phyloP scores from a whole-genome alignment of 23 red algal species.

The Gracilaria gracilis region DNA sequence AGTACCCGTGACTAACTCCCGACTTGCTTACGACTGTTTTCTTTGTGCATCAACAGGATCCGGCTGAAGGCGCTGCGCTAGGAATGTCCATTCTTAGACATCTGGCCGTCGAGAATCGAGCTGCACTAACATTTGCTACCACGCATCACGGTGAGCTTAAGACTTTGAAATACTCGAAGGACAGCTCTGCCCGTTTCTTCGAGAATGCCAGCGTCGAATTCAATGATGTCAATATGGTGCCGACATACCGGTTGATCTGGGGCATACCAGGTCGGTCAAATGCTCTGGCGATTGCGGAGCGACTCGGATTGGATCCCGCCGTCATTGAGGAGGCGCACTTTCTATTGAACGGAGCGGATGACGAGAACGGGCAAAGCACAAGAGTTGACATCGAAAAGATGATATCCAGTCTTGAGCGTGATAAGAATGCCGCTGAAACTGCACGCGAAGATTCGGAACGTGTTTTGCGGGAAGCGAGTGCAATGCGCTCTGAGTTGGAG shows the following conservation, averaged over 20 bases:
- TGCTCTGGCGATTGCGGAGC: constrained; percentile 87
- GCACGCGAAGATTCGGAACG: constrained; percentile 56
- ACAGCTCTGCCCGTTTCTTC: constrained; percentile 55
- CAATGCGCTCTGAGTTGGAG: constrained; percentile 55
- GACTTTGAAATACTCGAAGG: constrained; percentile 82
- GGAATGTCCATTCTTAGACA: constrained; percentile 85
- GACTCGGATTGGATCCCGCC: constrained; percentile 63
- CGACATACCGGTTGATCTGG: constrained; percentile 96
- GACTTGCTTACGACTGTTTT: not conserved
- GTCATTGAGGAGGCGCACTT: constrained; percentile 73
- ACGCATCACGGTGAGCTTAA: constrained; percentile 99
- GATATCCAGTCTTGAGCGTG: constrained; percentile 72
- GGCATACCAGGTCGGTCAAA: constrained; percentile 94
- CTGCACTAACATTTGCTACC: constrained; percentile 87
- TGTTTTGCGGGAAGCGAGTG: constrained; percentile 30
- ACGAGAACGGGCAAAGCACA: not conserved
- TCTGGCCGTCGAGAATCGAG: constrained; percentile 67
- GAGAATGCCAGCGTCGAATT: constrained; percentile 98
- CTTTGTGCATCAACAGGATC: constrained; percentile 73
- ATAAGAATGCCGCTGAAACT: constrained; percentile 54
- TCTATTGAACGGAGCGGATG: constrained; percentile 24
- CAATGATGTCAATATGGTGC: constrained; percentile 78
- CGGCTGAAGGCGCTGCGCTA: constrained; percentile 93
- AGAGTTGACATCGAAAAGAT: constrained; percentile 68
- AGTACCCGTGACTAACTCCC: not conserved